Percentiles rank a stretch among this genome's conserved stretches.
These are phyloP conservation scores for Candida montana DNA, from an alignment of 805 yeast genomes.

Conservation along the genomic window DNA sequence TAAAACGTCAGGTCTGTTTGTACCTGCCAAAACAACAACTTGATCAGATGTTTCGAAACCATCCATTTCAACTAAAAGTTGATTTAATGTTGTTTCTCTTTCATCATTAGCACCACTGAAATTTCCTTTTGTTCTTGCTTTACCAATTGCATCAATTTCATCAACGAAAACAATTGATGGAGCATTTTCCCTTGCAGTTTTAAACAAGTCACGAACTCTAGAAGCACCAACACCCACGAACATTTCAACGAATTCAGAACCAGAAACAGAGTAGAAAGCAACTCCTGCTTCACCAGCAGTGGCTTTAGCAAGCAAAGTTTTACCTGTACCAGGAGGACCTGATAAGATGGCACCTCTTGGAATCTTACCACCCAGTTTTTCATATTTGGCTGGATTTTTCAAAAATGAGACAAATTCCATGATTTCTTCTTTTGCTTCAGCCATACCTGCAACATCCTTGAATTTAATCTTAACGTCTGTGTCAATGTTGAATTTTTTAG, in stretches of 20 bases:
- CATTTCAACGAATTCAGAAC: conserved; percentile 98
- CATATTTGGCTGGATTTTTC: conserved; percentile 86
- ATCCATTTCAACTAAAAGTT: conserved; percentile 96
- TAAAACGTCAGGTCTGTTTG: conserved; percentile 89
- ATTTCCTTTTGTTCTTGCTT: conserved; percentile 75
- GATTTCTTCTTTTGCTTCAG: conserved; percentile 94
- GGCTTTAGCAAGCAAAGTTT: conserved; percentile 93
- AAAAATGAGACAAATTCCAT: conserved; percentile 96
- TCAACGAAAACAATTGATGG: conserved; percentile 96
- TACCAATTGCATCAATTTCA: conserved; percentile 99
- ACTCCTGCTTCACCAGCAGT: conserved; percentile 99
- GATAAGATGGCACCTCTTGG: conserved; percentile 97
- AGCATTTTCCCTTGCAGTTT: conserved; percentile 87
- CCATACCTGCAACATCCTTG: conserved; percentile 95
- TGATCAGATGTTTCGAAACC: conserved; percentile 90
- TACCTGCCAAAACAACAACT: conserved; percentile 95
- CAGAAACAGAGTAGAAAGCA: conserved; percentile 92
- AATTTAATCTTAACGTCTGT: conserved; percentile 85
- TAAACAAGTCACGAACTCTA: conserved; percentile 91
- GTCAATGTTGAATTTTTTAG: conserved; percentile 87
- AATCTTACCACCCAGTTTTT: conserved; percentile 90
- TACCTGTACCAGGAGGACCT: conserved; percentile 99
- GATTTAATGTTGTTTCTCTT: conserved; percentile 93
- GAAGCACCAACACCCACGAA: conserved; percentile 99
- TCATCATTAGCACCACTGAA: conserved; percentile 85